These are phyloP conservation scores for Rhytidiadelphus loreus DNA, from an alignment of 225 moss, liverwort and hornwort genomes.

Conservation along the genomic window DNA sequence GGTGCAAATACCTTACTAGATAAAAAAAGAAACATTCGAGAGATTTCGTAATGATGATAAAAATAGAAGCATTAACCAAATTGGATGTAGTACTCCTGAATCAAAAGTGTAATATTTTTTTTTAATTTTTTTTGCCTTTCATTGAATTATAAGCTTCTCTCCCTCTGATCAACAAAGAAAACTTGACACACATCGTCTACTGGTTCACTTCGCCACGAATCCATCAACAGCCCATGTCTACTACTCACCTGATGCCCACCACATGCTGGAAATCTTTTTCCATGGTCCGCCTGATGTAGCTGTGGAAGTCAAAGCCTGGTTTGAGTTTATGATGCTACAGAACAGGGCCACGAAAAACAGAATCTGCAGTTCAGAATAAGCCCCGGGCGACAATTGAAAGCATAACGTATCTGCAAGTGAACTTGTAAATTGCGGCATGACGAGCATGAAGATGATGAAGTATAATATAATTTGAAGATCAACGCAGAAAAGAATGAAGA, in stretches of 20 bases:
- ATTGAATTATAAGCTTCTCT: not conserved
- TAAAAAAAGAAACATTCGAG: too few relatives aligned
- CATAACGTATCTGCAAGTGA: not conserved
- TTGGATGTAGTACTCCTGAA: too few relatives aligned
- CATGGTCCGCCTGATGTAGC: conserved; percentile 71
- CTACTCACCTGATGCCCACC: conserved; percentile 73
- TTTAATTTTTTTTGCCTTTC: too few relatives aligned
- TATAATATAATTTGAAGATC: not conserved
- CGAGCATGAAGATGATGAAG: not conserved
- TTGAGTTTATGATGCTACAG: conserved; percentile 53
- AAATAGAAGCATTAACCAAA: too few relatives aligned
- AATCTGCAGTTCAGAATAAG: not conserved
- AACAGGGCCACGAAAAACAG: not conserved
- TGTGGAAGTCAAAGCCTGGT: conserved; percentile 61
- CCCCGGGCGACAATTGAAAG: not conserved
- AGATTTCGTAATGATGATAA: too few relatives aligned
- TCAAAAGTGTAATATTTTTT: too few relatives aligned
- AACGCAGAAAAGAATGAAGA: not conserved
- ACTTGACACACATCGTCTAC: too few relatives aligned
- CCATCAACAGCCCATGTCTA: not conserved
- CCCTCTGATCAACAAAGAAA: not conserved
- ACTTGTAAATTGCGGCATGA: not conserved
- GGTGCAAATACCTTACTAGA: too few relatives aligned
- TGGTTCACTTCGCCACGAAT: too few relatives aligned
- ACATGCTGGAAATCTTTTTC: conserved; percentile 76